Base-by-base conservation (phyloP, 140 eudicot species). In the Bidens hawaiensis region DNA sequence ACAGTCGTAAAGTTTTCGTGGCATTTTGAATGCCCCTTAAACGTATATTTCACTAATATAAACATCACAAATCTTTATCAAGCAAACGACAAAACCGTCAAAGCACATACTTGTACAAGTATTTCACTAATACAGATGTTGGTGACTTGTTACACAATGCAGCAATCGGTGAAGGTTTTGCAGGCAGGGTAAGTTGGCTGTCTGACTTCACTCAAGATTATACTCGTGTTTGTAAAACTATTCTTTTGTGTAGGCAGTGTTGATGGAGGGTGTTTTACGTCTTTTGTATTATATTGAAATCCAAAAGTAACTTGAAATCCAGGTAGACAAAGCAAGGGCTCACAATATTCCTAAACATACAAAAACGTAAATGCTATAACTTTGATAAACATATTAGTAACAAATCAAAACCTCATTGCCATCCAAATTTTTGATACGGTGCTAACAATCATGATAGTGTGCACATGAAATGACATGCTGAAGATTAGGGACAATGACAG, bases 21-120 rank as follows among this genome's bases (percentile, higher is more conserved):
- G 88, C 90, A 71, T 79, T 86, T 59, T 83, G 97, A 34, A 90
- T 67, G 62, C 83, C 97, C 85, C 97, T 86, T 85, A 43, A 55
- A 43, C 21, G 31, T 45, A 68, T 4, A 34, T 0, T 11, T n/a
- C 30, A 11, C 17, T 60, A 15, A 27, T 7, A 46, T 26, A 11
- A 50, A 43, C 47, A 61, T 10, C 36, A 14, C 27, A n/a, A n/a
- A n/a, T n/a, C n/a, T n/a, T 31, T 42, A 42, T n/a, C 5, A 15
- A n/a, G n/a, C n/a, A n/a, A n/a, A n/a, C n/a, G 14, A 53, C n/a
- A 25, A 53, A 53, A 18, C 3, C 21, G 28, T 22, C 5, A 49
- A 69, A 51, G 27, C 46, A 75, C 86, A 60, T 80, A 85, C 95
- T 81, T 89, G 94, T 86, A 83, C 41, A 68, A 72, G 81, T 86